These are phyloP conservation scores for Mortierella sp. DNA, from an alignment of 371 early-diverging fungal species.

Conservation along the genomic window DNA sequence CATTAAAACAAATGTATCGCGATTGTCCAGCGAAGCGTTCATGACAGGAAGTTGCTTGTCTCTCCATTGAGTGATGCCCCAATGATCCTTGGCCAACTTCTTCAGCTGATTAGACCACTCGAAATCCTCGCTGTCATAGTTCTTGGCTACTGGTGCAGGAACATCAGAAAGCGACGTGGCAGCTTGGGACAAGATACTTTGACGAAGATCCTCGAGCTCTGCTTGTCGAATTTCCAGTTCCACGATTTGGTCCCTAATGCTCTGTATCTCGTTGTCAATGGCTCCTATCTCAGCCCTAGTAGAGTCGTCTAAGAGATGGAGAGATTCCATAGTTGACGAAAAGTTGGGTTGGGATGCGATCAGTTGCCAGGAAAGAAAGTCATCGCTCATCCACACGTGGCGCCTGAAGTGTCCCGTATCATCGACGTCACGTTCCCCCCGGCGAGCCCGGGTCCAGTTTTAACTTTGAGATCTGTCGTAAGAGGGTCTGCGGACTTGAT, in stretches of 20 bases:
- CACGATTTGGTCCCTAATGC: constrained; percentile 32
- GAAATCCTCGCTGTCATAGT: constrained; percentile 54
- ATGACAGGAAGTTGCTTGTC: constrained; percentile 78
- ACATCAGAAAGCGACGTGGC: background rate
- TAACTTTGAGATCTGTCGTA: background rate
- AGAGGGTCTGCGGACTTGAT: background rate
- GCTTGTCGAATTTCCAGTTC: constrained; percentile 29
- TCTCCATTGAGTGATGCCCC: constrained; percentile 70
- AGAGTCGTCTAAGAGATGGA: background rate
- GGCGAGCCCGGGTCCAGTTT: no score
- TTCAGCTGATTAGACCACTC: constrained; percentile 62
- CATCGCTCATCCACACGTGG: no score
- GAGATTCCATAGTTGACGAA: background rate
- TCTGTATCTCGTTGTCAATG: constrained; percentile 28
- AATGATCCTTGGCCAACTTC: constrained; percentile 55
- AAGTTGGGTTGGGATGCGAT: background rate
- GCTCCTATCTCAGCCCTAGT: constrained; percentile 25
- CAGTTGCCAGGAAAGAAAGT: background rate
- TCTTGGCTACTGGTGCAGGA: constrained; percentile 5
- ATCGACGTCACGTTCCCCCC: no score
- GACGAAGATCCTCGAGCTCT: constrained; percentile 30
- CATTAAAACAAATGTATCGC: constrained; percentile 87
- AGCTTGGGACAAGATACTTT: background rate
- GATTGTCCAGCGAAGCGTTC: constrained; percentile 74
- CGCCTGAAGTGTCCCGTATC: background rate